A percentile compares a stretch with the other conserved stretches of the same genome.
These are phyloP conservation scores for Debaryomycetaceae sp. DNA, from an alignment of 1,139 yeast species.

Conservation along the genomic window DNA sequence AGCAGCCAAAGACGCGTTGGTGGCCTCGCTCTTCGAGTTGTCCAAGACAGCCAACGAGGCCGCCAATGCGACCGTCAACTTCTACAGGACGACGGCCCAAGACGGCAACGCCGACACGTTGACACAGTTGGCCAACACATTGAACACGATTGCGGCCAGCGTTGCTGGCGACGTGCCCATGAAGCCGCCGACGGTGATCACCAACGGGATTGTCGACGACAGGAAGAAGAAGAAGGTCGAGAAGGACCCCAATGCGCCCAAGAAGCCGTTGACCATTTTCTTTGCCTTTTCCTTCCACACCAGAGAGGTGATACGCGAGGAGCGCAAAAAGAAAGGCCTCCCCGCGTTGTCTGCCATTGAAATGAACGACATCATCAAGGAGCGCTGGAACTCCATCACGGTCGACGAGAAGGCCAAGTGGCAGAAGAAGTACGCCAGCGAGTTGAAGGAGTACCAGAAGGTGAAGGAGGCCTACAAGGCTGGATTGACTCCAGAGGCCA, in stretches of 20 bases:
- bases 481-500: constrained; percentile 3
- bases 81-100: constrained; percentile 53
- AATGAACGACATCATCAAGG: constrained; percentile 73
- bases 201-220: constrained; percentile 15
- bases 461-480: constrained; percentile 62
- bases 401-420: constrained; percentile 70
- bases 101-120: constrained; percentile 34
- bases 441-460: constrained; percentile 59
- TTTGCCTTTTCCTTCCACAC: constrained; percentile 71
- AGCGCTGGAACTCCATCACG: constrained; percentile 69
- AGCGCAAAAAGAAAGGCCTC: constrained; percentile 55
- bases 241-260: constrained; percentile 59
- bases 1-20: constrained; percentile 51
- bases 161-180: constrained; percentile 8
- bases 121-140: constrained; percentile 29
- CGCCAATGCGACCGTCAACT: constrained; percentile 71
- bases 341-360: constrained; percentile 70
- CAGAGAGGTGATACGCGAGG: constrained; percentile 62
- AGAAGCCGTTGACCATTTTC: constrained; percentile 72
- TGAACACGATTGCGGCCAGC: constrained; percentile 19
- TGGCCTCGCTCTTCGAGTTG: constrained; percentile 73
- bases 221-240: constrained; percentile 49
- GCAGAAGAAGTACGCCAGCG: constrained; percentile 69
- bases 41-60: constrained; percentile 81
- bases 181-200: constrained; percentile 9